Base-by-base conservation (phyloP, 352 stramenopile species). In the Hyaloperonospora brassicae region DNA sequence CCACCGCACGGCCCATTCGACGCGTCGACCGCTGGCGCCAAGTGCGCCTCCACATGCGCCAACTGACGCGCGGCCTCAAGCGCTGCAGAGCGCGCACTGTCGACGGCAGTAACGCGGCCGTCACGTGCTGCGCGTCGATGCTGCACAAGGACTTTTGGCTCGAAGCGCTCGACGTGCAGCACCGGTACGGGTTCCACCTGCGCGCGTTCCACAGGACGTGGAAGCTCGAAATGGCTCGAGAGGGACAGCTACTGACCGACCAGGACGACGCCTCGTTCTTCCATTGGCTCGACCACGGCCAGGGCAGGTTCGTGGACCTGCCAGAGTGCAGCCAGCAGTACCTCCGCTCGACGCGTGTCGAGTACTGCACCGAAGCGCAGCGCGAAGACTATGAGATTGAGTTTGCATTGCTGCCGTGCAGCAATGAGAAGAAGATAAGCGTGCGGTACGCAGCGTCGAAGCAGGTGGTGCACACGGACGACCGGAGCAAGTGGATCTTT, bases 61-160 rank as follows among this genome's bases (percentile, higher is more conserved):
- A 62, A 21, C 39, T 81, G 25, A 76, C 61, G 14, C 62, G 62
- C 27, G 68, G 65, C 5, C 50, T 75, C 25, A 62, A 64, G 24
- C 49, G 53, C 39, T 55, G 57, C 34, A 39, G 50, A 57, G 30
- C 35, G 3, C 46, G 24, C 23, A 51, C 30, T n/a, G 27, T 50
- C 12, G 43, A 59, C 21, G 47, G 40, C 17, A 39, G 50, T 27
- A 38, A 27, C 5, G 22, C 42, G 0, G 17, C 51, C 0, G 21
- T 53, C 12, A 50, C 44, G n/a, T 63, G 52, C 36, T 14, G 52
- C 14, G 57, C 61, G 3, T 67, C 71, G 12, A 76, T 86, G 12
- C 62, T 89, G 42, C 76, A 89, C 54, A 73, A 71, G 35, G 79
- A 87, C 42, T 89, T 87, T 46, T 87, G 79, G 79, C 70, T 89